Base-by-base conservation (phyloP, 2,329 filamentous ascomycete genomes). In the Escovopsis sp. region DNA sequence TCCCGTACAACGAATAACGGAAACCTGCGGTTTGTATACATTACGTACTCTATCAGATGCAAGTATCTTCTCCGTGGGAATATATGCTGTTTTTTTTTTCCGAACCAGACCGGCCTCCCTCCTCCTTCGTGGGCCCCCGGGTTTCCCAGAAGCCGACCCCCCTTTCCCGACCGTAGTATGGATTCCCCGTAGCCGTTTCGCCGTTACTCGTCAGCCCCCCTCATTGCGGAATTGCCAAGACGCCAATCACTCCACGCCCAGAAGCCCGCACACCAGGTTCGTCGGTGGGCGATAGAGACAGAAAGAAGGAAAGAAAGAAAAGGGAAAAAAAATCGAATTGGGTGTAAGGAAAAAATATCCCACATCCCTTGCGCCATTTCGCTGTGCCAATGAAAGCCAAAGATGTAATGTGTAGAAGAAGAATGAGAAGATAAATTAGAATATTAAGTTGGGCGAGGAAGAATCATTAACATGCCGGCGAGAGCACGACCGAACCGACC, bases 321-420 rank as follows among this genome's bases (percentile, higher is more conserved):
- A 2, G 15, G 15, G 15, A 15, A 15, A 15, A 15, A 15, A 15
- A 15, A 15, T 15, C 15, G 15, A 15, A 2, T 15, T 15, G 15
- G 15, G 15, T 15, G 15, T 2, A 15, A 15, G 15, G 47, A 43
- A 54, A 49, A 58, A 56, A 54, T 50, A 55, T 50, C 56, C 49
- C 15, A 15, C 15, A 15, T 15, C 15, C 48, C 44, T 54, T 62
- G 57, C 60, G 60, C 60, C 60, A 48, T 50, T 48, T 61, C 60
- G 60, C 60, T 62, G 58, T 63, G 59, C 56, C 53, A 54, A 59
- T 59, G 55, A 61, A 62, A 59, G 57, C 56, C 58, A 61, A 62
- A 62, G 58, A 60, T 59, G 52, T 58, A 52, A 56, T 15, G 15
- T 15, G 15, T 15, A 15, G 15, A 15, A 15, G 15, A 15, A 15